phyloP scores from a whole-genome alignment of 2,329 filamentous ascomycete species.

The Dactylellina parvicollis region DNA sequence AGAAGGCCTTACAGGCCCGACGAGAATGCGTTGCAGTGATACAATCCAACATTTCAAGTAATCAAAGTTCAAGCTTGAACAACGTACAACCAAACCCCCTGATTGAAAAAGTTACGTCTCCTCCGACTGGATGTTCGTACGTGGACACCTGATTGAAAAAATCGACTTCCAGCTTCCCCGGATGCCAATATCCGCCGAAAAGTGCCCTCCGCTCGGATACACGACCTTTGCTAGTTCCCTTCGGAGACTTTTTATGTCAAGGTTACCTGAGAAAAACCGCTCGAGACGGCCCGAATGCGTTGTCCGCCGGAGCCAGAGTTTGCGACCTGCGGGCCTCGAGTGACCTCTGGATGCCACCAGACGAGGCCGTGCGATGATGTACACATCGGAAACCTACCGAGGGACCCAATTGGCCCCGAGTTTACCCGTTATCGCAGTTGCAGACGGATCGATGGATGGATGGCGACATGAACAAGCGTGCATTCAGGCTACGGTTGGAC shows the following conservation, averaged over 20 bases:
- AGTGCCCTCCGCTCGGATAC: constrained; percentile 21
- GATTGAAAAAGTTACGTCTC: not conserved
- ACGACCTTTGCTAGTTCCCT: constrained; percentile 14
- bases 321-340: not conserved
- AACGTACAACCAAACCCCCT: no score
- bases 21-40: no score
- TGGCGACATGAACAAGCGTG: constrained; percentile 30
- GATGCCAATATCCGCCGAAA: constrained; percentile 6
- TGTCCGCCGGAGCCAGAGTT: constrained; percentile 6
- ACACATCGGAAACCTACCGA: constrained; percentile 49
- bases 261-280: constrained; percentile 35
- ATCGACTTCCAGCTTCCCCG: no score
- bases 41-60: no score
- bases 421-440: constrained; percentile 50
- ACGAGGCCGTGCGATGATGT: not conserved
- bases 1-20: no score
- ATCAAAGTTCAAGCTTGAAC: no score
- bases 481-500: constrained; percentile 15
- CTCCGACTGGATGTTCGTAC: not conserved
- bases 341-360: not conserved
- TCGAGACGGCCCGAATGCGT: constrained; percentile 31
- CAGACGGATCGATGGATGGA: constrained; percentile 32
- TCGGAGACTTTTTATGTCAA: constrained; percentile 52
- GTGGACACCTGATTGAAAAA: no score
- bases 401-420: constrained; percentile 22